A percentile compares a stretch with the other conserved stretches of the same genome.
Evolutionary conservation across 176 grass and related monocot genomes (phyloP).

Genomic region (Hsuehochloa calcarea): DNA sequence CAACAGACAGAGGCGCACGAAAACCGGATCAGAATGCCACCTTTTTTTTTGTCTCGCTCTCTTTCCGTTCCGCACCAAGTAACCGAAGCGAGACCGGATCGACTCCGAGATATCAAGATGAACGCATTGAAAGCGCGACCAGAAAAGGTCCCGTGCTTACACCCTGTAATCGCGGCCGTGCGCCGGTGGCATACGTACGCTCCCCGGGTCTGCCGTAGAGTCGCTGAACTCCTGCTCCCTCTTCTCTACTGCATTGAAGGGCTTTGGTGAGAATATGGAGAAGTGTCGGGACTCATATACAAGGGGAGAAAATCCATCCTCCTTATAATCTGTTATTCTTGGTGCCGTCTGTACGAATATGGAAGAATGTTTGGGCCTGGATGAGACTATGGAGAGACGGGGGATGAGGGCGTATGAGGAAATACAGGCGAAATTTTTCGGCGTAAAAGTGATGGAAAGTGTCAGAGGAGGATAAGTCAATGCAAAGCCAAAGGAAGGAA

Average conservation of each 20-base stretch:
- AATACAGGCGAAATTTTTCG: neutral
- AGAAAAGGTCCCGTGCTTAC: constrained; percentile 32
- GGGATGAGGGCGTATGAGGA: neutral
- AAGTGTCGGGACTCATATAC: neutral
- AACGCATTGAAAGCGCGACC: constrained; percentile 35
- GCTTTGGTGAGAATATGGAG: neutral
- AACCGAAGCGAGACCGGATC: neutral
- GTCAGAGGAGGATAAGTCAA: neutral
- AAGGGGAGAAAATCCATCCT: neutral
- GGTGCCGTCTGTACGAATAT: neutral
- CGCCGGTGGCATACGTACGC: constrained; percentile 21
- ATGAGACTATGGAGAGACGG: neutral
- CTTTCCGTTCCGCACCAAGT: neutral
- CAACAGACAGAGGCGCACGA: neutral
- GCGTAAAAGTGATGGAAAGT: neutral
- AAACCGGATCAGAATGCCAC: constrained; percentile 22
- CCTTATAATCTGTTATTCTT: neutral
- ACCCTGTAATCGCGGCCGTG: constrained; percentile 32
- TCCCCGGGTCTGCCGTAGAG: constrained; percentile 1
- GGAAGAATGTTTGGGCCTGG: neutral
- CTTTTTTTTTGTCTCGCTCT: neutral
- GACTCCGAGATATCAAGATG: constrained; percentile 10
- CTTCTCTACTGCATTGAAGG: neutral
- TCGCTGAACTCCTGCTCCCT: neutral
- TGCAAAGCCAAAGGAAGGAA: neutral